Conservation (phyloP, 495 filamentous ascomycete species). For the Glonium stellatum region DNA sequence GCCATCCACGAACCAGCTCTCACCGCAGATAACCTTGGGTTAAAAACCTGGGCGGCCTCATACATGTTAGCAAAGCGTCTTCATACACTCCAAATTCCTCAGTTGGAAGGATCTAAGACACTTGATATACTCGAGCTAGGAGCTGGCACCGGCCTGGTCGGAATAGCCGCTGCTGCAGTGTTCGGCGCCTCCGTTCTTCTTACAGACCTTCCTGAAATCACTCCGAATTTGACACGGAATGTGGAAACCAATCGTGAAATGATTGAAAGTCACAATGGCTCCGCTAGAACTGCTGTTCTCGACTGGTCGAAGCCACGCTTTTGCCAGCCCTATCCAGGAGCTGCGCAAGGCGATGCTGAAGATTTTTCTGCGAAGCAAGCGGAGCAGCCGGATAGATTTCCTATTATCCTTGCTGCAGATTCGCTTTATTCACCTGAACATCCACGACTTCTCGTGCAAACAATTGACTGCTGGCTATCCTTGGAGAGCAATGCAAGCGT, state of each 20-base stretch:
- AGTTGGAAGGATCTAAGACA: slow-evolving; percentile 15
- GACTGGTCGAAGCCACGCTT: slow-evolving; percentile 54
- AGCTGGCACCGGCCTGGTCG: slow-evolving; percentile 58
- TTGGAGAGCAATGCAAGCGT: slow-evolving; percentile 44
- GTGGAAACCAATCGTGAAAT: slow-evolving; percentile 45
- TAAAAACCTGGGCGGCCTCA: slow-evolving; percentile 88
- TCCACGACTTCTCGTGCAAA: slow-evolving; percentile 52
- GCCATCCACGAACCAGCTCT: slow-evolving; percentile 78
- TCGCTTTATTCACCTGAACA: slow-evolving; percentile 63
- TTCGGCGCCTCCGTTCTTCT: slow-evolving; percentile 42
- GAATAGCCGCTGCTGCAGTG: slow-evolving; percentile 43
- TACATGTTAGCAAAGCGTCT: slow-evolving; percentile 79
- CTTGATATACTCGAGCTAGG: slow-evolving; percentile 53
- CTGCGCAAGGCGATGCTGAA: slow-evolving; percentile 15
- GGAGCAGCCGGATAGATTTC: slow-evolving; percentile 37
- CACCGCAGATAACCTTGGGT: slow-evolving; percentile 78
- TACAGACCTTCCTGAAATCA: slow-evolving; percentile 65
- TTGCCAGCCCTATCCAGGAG: not conserved
- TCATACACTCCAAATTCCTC: slow-evolving; percentile 35
- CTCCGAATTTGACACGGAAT: slow-evolving; percentile 60
- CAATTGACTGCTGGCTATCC: slow-evolving; percentile 50
- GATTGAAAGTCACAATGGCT: slow-evolving; percentile 16
- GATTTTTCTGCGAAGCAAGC: not conserved
- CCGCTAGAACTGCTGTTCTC: slow-evolving; percentile 48
- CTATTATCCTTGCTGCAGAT: slow-evolving; percentile 63